Conservation (phyloP, 1,139 yeast species). For the Candida pseudoviswanathii region DNA sequence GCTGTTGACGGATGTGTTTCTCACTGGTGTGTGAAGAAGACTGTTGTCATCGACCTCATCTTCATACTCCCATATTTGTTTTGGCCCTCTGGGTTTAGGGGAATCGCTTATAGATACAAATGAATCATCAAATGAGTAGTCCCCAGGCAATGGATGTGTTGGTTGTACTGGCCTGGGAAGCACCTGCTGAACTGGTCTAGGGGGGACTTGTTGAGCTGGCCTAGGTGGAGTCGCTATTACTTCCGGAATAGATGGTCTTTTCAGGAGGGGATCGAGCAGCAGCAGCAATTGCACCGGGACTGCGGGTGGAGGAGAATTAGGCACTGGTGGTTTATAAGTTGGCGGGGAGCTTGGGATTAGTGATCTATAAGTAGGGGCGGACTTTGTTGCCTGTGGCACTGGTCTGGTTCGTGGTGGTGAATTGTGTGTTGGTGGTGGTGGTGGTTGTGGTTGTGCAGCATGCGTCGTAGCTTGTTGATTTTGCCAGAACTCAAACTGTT, state of each 20-base stretch:
- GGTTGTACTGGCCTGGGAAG: neutral
- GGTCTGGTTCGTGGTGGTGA: neutral
- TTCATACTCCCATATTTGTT: conserved; percentile 39
- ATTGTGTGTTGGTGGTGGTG: neutral
- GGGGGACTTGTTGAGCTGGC: neutral
- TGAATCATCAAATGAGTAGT: conserved; percentile 18
- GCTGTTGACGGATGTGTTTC: conserved; percentile 2
- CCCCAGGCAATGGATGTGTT: conserved; percentile 1
- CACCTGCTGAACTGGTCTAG: too few relatives aligned
- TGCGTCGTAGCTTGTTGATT: neutral
- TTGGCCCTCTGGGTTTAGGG: conserved; percentile 49
- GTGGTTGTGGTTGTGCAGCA: neutral
- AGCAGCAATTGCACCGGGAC: neutral
- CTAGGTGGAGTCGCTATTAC: neutral
- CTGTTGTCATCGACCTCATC: neutral
- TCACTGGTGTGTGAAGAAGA: neutral
- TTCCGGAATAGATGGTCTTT: neutral
- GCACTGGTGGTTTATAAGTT: neutral
- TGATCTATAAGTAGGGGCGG: neutral
- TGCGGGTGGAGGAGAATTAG: neutral
- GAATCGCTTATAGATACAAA: conserved; percentile 24
- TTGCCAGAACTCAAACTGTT: neutral
- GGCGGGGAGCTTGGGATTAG: neutral
- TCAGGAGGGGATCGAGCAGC: neutral
- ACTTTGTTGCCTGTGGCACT: neutral